Base-by-base conservation (phyloP, 208 protist species). In the Leishmania lainsoni region DNA sequence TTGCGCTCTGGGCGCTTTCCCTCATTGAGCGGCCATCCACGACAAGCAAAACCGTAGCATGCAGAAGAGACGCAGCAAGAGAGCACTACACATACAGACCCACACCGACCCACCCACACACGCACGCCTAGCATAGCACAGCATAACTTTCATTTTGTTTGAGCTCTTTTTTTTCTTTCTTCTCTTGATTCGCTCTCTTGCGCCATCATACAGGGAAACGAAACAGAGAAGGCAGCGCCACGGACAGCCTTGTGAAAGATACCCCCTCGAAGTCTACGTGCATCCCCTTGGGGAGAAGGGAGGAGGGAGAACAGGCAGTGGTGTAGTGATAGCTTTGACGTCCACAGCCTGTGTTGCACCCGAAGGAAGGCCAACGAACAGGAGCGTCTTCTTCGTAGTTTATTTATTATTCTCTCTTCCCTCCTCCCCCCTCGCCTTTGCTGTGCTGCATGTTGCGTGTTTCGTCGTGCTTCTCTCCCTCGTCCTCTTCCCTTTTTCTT, bases 111-210 rank as follows among this genome's bases (percentile, higher is more conserved):
- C 54, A 59, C 20, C 10, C 54, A 59, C 20, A 12, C 54, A 59
- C 32, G 39, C 63, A 69, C 63, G 63, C 20, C 9, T 32, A 22
- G 35, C 35, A 39, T 39, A 39, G 35, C 35, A 22, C 52, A 56
- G 22, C 22, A 29, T 26, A 17, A 29, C 56, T 61, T 22, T 61
- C 56, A 29, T 2, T 61, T 61, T 61, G 1, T n/a, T 32, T 54
- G 63, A 39, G 14, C 51, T 49, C 52, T 49, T 79, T 79, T 61
- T 76, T 45, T 52, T 59, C 35, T 45, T 68, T 51, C 68, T 14
- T 56, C 78, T 79, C 72, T 52, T 76, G 9, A 83, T 82, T 69
- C 80, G 32, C 76, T 77, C 78, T 42, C 73, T 17, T 79, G 26
- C 71, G 4, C 65, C 32, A 42, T 6, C 22, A 42, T 69, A 4